Base-by-base conservation (phyloP, 1,139 yeast genomes). In the Suhomyces maxii region DNA sequence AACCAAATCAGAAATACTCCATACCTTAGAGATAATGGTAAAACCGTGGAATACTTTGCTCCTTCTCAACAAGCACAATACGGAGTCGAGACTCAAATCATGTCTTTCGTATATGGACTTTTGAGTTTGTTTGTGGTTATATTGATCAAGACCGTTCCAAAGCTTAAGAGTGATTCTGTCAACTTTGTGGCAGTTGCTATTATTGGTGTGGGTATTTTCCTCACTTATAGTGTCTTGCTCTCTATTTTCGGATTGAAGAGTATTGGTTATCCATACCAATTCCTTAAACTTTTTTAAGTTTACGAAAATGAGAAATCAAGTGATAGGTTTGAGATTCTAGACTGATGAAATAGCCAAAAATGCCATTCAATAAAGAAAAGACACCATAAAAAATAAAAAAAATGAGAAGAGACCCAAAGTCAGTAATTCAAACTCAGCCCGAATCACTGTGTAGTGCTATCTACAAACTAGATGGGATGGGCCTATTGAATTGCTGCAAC, bases 1-100 rank as follows among this genome's bases (percentile, higher is more conserved):
- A 90, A 89, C 64, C 81, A 82, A 57, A 93, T 93, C 53, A 82
- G 98, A 63, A 79, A 79, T 37, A 77, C 84, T 8, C 96, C 89
- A 14, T 86, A 83, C 59, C 74, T 86, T 34, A 83, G 82, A 49
- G 78, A 77, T 40, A 73, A 72, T 8, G 69, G 78, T 41, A 93
- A 91, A 28, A 67, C 67, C 3, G 73, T 79, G 3, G 76, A 79
- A 37, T 90, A 89, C 63, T 81, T 91, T 58, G 58, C 72, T 8
- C 76, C 77, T 7, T 83, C 88, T 31, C 90, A 87, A 57, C 88
- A 85, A 58, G 71, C 71, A 43, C 99, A 93, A 67, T 79, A 80
- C 50, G 97, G 88, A 7, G 79, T 84, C 34, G 96, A 89, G 65
- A 85, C 95, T n/a, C 95, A 88, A 64, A 76, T 86, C 34, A 66